Conservation (phyloP, 768 basidiomycete genomes). For the Tremella yokohamensis region DNA sequence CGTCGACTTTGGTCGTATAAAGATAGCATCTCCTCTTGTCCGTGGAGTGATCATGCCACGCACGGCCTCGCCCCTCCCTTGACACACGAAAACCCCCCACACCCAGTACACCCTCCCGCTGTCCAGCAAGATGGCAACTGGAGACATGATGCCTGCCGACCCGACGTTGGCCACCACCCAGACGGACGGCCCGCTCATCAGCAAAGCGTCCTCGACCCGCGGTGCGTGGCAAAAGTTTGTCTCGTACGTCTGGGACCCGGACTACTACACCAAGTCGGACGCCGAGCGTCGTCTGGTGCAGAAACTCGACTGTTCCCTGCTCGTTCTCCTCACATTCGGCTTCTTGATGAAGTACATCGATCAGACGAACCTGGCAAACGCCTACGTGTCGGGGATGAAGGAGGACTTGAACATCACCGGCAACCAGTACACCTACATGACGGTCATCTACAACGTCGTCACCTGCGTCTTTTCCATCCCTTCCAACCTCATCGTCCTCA, state of each 20-base stretch:
- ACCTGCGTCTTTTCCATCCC: conserved; percentile 19
- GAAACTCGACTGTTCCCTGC: conserved; percentile 23
- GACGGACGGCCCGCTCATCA: too few relatives aligned
- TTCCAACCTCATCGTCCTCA: conserved; percentile 15
- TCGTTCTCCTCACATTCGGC: conserved; percentile 10
- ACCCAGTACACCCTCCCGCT: too few relatives aligned
- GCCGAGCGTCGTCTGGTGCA: conserved; percentile 23
- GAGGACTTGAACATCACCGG: conserved; percentile 8
- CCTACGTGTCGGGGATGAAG: conserved; percentile 9
- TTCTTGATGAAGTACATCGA: conserved; percentile 11
- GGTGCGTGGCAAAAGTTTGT: conserved; percentile 9
- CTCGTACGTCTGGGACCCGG: conserved; percentile 16
- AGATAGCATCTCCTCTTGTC: too few relatives aligned
- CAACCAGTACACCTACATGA: conserved; percentile 12
- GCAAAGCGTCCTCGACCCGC: too few relatives aligned
- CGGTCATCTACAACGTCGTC: conserved; percentile 8
- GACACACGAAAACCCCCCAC: too few relatives aligned
- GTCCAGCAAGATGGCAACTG: too few relatives aligned
- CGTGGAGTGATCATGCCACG: too few relatives aligned
- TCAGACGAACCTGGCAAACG: not conserved
- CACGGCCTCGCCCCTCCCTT: too few relatives aligned
- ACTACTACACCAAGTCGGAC: conserved; percentile 23
- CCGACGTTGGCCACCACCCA: too few relatives aligned
- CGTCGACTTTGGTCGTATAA: too few relatives aligned
- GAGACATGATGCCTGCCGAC: too few relatives aligned